Percentiles rank a stretch among this genome's conserved stretches.
phyloP scores from a whole-genome alignment of 2,329 filamentous ascomycete genomes.

The Cordyceps javanica region DNA sequence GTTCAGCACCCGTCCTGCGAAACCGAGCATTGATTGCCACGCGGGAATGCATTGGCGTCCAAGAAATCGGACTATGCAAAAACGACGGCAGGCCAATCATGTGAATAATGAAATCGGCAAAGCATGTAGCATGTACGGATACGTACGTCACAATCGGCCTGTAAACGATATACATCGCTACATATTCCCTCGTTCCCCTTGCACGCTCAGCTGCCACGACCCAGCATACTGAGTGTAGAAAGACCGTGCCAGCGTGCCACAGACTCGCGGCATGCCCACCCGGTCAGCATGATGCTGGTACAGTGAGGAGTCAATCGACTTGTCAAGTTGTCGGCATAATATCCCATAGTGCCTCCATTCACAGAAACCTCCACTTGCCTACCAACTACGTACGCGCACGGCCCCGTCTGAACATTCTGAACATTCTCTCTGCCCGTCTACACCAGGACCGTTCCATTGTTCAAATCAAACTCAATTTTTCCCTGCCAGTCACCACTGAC shows the following conservation, averaged over 20 bases:
- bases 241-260: no score
- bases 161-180: neutral
- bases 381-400: neutral
- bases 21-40: neutral
- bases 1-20: neutral
- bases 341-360: neutral
- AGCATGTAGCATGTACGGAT: neutral
- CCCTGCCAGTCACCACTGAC: no score
- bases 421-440: neutral
- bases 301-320: neutral
- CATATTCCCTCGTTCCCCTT: no score
- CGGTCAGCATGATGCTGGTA: neutral
- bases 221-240: no score
- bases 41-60: neutral
- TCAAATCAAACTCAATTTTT: constrained; percentile 5
- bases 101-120: neutral
- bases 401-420: neutral
- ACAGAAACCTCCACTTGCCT: no score
- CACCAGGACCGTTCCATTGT: constrained; percentile 6
- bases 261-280: neutral
- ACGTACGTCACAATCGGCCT: neutral
- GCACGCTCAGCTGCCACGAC: neutral
- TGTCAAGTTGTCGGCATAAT: neutral
- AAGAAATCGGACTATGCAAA: neutral
- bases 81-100: neutral